Conservation (phyloP, 1,139 yeast genomes). For the Sugiyamaella pinicola region DNA sequence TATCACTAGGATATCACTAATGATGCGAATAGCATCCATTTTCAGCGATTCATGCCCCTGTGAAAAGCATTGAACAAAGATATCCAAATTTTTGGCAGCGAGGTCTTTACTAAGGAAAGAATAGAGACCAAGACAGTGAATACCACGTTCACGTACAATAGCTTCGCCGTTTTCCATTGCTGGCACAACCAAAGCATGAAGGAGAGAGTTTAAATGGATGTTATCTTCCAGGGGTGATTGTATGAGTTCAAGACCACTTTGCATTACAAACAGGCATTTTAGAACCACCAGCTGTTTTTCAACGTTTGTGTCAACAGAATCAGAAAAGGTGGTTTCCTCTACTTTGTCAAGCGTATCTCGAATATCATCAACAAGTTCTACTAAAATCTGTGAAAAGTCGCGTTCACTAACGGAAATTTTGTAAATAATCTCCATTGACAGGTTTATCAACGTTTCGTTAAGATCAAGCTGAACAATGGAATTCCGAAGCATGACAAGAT, state of each 20-base stretch:
- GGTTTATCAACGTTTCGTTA: constrained; percentile 56
- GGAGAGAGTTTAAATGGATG: constrained; percentile 68
- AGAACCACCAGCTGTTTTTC: constrained; percentile 43
- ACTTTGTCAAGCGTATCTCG: constrained; percentile 57
- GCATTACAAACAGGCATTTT: constrained; percentile 70
- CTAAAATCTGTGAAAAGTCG: constrained; percentile 80
- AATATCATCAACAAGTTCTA: constrained; percentile 79
- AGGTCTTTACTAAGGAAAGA: constrained; percentile 66
- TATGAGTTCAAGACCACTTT: constrained; percentile 68
- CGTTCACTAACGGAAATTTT: constrained; percentile 75
- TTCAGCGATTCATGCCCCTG: constrained; percentile 64
- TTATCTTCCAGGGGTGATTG: constrained; percentile 67
- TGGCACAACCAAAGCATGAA: constrained; percentile 79
- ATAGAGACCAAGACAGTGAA: constrained; percentile 76
- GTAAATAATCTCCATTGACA: constrained; percentile 65
- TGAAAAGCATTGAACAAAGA: constrained; percentile 66
- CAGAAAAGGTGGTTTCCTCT: constrained; percentile 23
- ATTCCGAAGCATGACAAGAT: constrained; percentile 68
- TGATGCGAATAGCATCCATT: constrained; percentile 63
- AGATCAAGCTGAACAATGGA: constrained; percentile 44
- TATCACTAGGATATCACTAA: constrained; percentile 76
- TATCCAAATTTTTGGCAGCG: constrained; percentile 55
- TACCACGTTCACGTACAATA: constrained; percentile 65
- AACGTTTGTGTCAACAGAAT: constrained; percentile 35
- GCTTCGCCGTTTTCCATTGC: constrained; percentile 68